Evolutionary conservation across 1,139 yeast species (phyloP).

Genomic region (Saccharomyces hybrid): DNA sequence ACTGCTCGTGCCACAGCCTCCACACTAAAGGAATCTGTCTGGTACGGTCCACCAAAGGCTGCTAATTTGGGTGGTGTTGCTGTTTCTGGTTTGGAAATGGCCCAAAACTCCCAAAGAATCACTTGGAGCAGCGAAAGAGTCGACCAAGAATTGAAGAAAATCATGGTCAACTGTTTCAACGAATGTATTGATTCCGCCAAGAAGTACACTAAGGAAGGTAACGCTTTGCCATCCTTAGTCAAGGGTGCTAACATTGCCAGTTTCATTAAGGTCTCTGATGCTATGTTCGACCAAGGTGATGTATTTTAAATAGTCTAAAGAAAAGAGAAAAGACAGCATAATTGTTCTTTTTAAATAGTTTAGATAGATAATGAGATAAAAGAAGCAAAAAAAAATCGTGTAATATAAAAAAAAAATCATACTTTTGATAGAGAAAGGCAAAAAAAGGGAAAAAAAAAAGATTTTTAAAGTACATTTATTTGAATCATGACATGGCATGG

Average conservation of each 20-base stretch:
- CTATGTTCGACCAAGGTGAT: conserved; percentile 97
- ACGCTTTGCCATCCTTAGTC: conserved; percentile 81
- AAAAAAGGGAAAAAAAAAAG: not conserved
- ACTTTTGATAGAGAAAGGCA: too few relatives aligned
- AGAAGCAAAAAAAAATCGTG: not conserved
- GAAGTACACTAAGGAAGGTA: conserved; percentile 64
- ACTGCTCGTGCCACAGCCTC: conserved; percentile 58
- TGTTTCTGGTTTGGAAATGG: conserved; percentile 98
- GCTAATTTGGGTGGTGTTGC: conserved; percentile 99
- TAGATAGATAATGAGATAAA: not conserved
- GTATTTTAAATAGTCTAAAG: conserved; percentile 36
- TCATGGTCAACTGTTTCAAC: conserved; percentile 90
- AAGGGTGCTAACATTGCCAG: conserved; percentile 99
- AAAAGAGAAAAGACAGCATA: not conserved
- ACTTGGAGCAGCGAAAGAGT: conserved; percentile 86
- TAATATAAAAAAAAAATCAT: too few relatives aligned
- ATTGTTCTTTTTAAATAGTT: not conserved
- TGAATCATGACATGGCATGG: not conserved
- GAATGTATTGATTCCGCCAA: conserved; percentile 86
- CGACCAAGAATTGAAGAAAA: conserved; percentile 76
- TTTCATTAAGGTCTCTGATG: conserved; percentile 95
- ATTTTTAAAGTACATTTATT: not conserved
- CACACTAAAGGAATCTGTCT: conserved; percentile 48
- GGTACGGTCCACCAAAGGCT: conserved; percentile 99
- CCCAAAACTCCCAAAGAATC: conserved; percentile 95